These are phyloP conservation scores for Asterella californica DNA, from an alignment of 225 moss, liverwort and hornwort species.

Conservation along the genomic window DNA sequence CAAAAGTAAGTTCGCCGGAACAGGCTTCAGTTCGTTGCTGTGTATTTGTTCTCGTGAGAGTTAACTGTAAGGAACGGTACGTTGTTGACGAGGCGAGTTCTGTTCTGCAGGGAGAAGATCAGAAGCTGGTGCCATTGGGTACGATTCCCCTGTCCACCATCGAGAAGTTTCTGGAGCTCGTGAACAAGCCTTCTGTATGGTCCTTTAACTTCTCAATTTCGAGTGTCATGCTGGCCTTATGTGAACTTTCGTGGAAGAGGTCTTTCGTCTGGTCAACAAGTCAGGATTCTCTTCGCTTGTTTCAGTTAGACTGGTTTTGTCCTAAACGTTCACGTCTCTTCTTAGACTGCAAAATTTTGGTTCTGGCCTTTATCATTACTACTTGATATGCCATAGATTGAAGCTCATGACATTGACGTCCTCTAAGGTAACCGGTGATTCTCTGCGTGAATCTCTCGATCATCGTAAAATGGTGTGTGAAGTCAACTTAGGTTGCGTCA, in stretches of 20 bases:
- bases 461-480: neutral
- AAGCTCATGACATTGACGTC: neutral
- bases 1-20: neutral
- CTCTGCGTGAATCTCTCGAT: neutral
- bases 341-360: no score
- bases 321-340: no score
- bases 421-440: neutral
- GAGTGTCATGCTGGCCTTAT: neutral
- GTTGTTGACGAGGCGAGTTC: neutral
- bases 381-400: neutral
- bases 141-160: constrained; percentile 84
- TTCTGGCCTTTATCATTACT: no score
- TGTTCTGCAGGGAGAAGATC: constrained; percentile 58
- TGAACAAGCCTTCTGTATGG: constrained; percentile 33
- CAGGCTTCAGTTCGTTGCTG: neutral
- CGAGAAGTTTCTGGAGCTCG: constrained; percentile 83
- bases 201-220: neutral
- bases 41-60: neutral
- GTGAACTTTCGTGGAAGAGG: neutral
- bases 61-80: neutral
- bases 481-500: neutral
- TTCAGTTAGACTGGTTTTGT: no score
- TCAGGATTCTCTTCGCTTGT: neutral
- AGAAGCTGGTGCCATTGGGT: constrained; percentile 71
- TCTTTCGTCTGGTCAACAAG: neutral